A percentile compares a stretch with the other conserved stretches of the same genome.
Conservation (phyloP, 805 yeast genomes). For the Candida succiphila region DNA sequence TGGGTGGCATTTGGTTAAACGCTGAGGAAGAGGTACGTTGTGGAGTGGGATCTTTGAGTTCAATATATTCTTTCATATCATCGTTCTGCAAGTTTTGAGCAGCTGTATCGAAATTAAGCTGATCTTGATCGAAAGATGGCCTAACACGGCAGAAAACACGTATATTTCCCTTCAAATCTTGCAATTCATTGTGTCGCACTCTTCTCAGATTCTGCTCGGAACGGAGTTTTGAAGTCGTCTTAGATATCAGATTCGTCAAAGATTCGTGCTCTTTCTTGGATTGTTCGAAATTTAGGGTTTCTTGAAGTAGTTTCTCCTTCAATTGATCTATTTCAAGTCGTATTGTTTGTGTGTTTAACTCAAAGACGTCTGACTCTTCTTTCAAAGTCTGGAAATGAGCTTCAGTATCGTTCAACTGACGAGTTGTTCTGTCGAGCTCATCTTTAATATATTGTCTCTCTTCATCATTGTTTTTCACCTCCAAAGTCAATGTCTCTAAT, state of each 20-base stretch:
- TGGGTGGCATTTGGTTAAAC: neutral
- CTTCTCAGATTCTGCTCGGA: slow-evolving; percentile 35
- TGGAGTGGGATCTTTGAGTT: slow-evolving; percentile 15
- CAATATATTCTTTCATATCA: slow-evolving; percentile 13
- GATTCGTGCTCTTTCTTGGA: slow-evolving; percentile 9
- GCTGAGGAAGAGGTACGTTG: neutral
- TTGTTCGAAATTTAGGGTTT: neutral
- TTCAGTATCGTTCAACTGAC: neutral
- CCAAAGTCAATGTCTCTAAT: neutral
- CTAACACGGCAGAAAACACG: slow-evolving; percentile 83
- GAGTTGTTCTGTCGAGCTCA: neutral
- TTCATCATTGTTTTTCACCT: neutral
- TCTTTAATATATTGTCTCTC: neutral
- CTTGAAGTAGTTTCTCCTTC: slow-evolving; percentile 1
- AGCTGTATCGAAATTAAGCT: slow-evolving; percentile 1
- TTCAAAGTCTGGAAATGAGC: slow-evolving; percentile 1
- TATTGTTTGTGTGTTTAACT: slow-evolving; percentile 2
- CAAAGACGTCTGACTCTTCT: slow-evolving; percentile 2
- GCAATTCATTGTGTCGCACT: slow-evolving; percentile 59
- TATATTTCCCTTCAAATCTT: slow-evolving; percentile 85
- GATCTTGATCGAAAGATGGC: slow-evolving; percentile 30
- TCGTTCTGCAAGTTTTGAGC: slow-evolving; percentile 3
- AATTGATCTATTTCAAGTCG: slow-evolving; percentile 3
- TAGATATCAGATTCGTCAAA: slow-evolving; percentile 14
- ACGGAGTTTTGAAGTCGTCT: slow-evolving; percentile 18